Evolutionary conservation across 208 protist species (phyloP), one percentile per base, ranked within the genome.

Genomic region (Leishmania guyanensis): DNA sequence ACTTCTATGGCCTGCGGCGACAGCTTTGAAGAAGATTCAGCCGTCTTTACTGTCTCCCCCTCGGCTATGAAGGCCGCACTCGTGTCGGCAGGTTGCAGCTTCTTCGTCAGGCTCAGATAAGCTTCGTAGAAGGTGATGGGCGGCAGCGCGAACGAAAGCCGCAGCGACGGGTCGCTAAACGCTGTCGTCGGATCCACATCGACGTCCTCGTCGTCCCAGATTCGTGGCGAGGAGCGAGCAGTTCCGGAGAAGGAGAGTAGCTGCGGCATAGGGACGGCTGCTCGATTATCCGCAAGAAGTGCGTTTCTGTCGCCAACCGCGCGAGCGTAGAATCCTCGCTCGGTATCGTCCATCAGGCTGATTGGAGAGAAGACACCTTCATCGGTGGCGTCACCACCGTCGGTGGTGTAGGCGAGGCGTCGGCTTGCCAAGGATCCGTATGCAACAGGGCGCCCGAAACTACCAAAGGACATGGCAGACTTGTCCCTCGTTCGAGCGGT

Each of bases 121-220:
- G 82, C 82, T 14, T 82, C 78, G 53, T 77, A 80, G 66, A 86
- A 86, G 2, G 82, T 73, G 50, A 84, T 87, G 5, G 56, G 75
- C 50, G 26, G 36, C 75, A 39, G 20, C 10, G n/a, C 46, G 39
- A 33, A 20, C 9, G 39, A 33, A 16, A 26, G n/a, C 60, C 50
- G 66, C 9, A 5, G 1, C 48, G 71, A 33, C 4, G 51, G 3
- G 58, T 85, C 84, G 48, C 70, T 79, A 1, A 79, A 50, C 51
- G 48, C 62, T 65, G 73, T 70, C 72, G 26, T 77, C 1, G 72
- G 68, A 65, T 88, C 85, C 26, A 80, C 69, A n/a, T 85, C 78
- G 8, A 86, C 22, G 54, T 80, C 79, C 62, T 81, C 73, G 36
- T 86, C 77, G 56, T 82, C 78, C 72, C 82, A 76, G 56, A 82